These are phyloP conservation scores for Diaporthe humulicola DNA, from an alignment of 2,329 filamentous ascomycete species.

Conservation along the genomic window DNA sequence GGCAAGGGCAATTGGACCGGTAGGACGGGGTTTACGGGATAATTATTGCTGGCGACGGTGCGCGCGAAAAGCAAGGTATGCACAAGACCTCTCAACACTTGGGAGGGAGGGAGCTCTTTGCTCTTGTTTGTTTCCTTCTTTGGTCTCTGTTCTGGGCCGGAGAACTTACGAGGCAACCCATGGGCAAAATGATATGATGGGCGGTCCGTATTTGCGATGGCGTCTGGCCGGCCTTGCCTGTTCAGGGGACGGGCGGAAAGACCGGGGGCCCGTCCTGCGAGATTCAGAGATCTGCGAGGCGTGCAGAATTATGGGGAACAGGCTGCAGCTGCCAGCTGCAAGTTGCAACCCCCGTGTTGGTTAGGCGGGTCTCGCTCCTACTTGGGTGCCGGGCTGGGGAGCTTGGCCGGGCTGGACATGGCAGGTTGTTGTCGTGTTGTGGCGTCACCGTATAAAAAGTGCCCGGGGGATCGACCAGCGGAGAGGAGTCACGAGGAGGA, in stretches of 20 bases:
- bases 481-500: neutral
- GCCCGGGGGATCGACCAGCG: neutral
- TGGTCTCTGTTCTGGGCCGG: slow-evolving; percentile 3
- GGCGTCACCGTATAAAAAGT: neutral
- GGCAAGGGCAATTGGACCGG: slow-evolving; percentile 9
- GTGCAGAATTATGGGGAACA: slow-evolving; percentile 33
- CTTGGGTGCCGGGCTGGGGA: slow-evolving; percentile 20
- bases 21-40: slow-evolving; percentile 19
- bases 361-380: slow-evolving; percentile 19
- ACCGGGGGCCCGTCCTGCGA: slow-evolving; percentile 31
- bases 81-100: slow-evolving; percentile 22
- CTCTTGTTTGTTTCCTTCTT: slow-evolving; percentile 16
- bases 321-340: slow-evolving; percentile 26
- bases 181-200: slow-evolving; percentile 31
- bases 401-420: slow-evolving; percentile 18
- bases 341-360: slow-evolving; percentile 16
- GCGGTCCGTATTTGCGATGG: slow-evolving; percentile 37
- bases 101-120: slow-evolving; percentile 20
- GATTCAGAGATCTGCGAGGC: slow-evolving; percentile 34
- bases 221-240: slow-evolving; percentile 12
- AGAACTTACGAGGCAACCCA: slow-evolving; percentile 42
- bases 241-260: slow-evolving; percentile 32
- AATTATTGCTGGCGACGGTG: slow-evolving; percentile 20
- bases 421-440: neutral
- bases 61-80: slow-evolving; percentile 19